Conservation (phyloP, 2,329 filamentous ascomycete genomes). For the Trichoderma gracile region DNA sequence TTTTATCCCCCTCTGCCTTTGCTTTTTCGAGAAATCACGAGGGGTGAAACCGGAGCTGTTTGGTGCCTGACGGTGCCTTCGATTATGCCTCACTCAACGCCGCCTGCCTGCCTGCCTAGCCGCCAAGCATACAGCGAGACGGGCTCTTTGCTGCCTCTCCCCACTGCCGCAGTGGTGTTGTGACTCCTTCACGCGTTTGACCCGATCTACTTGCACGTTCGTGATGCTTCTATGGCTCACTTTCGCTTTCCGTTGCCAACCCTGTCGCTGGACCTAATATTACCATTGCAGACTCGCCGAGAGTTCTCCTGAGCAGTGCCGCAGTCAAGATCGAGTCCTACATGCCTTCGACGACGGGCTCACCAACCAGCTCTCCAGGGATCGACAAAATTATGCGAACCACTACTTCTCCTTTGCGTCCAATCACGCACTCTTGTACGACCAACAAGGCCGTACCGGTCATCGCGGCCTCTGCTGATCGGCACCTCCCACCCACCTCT, state of each 20-base stretch:
- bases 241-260: neutral
- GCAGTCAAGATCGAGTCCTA: conserved; percentile 1
- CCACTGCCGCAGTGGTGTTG: neutral
- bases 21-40: neutral
- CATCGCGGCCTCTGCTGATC: neutral
- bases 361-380: neutral
- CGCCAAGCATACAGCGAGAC: conserved; percentile 5
- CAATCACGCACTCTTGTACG: conserved; percentile 18
- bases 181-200: neutral
- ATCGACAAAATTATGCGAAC: conserved; percentile 13
- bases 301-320: neutral
- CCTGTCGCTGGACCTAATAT: neutral
- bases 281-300: neutral
- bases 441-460: neutral
- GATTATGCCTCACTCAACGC: conserved; percentile 12
- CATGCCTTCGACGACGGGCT: neutral
- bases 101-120: conserved; percentile 17
- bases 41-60: neutral
- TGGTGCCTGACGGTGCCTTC: conserved; percentile 13
- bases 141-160: neutral
- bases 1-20: no score
- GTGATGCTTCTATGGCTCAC: neutral
- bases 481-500: neutral
- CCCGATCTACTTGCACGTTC: neutral
- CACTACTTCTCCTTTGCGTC: neutral